Evolutionary conservation across 2,329 filamentous ascomycete species (phyloP).

Genomic region (Sclerotinia sclerotiorum): DNA sequence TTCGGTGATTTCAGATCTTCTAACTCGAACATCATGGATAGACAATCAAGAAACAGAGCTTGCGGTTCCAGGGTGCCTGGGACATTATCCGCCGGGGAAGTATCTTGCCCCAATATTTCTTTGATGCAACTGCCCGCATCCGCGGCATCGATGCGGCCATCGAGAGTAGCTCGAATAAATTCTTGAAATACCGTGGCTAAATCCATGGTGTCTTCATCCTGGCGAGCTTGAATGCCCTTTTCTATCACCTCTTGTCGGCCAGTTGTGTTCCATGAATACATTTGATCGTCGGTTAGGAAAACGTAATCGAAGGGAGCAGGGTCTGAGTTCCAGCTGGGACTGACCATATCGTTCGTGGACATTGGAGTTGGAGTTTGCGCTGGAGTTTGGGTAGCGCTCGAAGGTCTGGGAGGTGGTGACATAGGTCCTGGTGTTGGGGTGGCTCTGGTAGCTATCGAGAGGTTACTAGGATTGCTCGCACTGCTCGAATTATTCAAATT

Average conservation of each 20-base stretch:
- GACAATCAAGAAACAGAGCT: conserved; percentile 76
- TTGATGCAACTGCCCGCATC: conserved; percentile 73
- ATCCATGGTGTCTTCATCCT: conserved; percentile 66
- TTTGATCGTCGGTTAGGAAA: conserved; percentile 68
- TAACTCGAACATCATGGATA: conserved; percentile 75
- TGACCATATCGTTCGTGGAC: conserved; percentile 33
- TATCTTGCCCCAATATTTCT: conserved; percentile 65
- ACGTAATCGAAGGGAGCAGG: conserved; percentile 64
- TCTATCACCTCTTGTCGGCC: conserved; percentile 68
- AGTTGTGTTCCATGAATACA: conserved; percentile 65
- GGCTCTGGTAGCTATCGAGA: conserved; percentile 34
- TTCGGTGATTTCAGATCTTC: conserved; percentile 47
- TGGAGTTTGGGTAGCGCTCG: conserved; percentile 38
- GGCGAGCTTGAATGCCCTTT: conserved; percentile 61
- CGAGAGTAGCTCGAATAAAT: conserved; percentile 72
- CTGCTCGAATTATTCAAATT: conserved; percentile 32
- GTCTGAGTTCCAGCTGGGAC: conserved; percentile 38
- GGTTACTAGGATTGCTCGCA: conserved; percentile 35
- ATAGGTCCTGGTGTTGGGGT: conserved; percentile 40
- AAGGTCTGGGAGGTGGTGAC: conserved; percentile 39
- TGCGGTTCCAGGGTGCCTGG: conserved; percentile 59
- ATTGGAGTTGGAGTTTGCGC: conserved; percentile 30
- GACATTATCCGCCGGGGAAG: conserved; percentile 49
- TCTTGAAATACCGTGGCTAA: conserved; percentile 80
- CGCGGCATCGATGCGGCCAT: conserved; percentile 62